phyloP scores from a whole-genome alignment of 257 asterid species.

The Scutellaria galericulata region DNA sequence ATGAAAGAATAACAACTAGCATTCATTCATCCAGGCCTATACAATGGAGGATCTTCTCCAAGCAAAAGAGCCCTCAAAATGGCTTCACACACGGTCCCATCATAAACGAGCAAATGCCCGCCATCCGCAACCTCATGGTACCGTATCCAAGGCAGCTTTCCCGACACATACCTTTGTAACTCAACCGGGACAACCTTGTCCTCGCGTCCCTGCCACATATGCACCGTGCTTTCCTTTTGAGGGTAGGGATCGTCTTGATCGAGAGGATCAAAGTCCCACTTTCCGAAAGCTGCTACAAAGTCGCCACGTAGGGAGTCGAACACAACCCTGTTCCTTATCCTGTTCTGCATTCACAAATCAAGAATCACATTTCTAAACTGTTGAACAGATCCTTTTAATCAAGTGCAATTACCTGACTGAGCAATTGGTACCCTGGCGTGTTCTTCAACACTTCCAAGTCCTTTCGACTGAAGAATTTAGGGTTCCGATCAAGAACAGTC shows the following conservation, averaged over 20 bases:
- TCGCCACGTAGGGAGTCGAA: constrained; percentile 85
- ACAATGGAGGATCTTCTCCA: constrained; percentile 73
- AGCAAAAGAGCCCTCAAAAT: constrained; percentile 83
- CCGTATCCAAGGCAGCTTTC: constrained; percentile 82
- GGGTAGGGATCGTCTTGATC: constrained; percentile 65
- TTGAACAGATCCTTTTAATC: background rate
- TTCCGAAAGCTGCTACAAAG: constrained; percentile 72
- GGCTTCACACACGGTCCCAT: constrained; percentile 81
- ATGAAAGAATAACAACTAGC: constrained; percentile 20
- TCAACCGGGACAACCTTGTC: constrained; percentile 59
- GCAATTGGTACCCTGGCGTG: constrained; percentile 84
- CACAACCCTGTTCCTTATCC: constrained; percentile 49
- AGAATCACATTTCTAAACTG: background rate
- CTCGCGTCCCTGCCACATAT: constrained; percentile 62
- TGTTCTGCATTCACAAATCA: constrained; percentile 51
- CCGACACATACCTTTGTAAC: constrained; percentile 67
- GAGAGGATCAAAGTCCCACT: constrained; percentile 94
- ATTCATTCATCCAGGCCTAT: constrained; percentile 46
- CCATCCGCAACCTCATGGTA: constrained; percentile 91
- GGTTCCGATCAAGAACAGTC: constrained; percentile 74
- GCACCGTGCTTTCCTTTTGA: constrained; percentile 45
- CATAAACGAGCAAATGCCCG: constrained; percentile 90
- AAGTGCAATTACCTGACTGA: constrained; percentile 59
- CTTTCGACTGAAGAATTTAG: constrained; percentile 65
- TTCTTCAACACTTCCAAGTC: constrained; percentile 80